These are phyloP conservation scores for Colletotrichum sp. DNA, from an alignment of 2,329 filamentous ascomycete species.

Conservation along the genomic window DNA sequence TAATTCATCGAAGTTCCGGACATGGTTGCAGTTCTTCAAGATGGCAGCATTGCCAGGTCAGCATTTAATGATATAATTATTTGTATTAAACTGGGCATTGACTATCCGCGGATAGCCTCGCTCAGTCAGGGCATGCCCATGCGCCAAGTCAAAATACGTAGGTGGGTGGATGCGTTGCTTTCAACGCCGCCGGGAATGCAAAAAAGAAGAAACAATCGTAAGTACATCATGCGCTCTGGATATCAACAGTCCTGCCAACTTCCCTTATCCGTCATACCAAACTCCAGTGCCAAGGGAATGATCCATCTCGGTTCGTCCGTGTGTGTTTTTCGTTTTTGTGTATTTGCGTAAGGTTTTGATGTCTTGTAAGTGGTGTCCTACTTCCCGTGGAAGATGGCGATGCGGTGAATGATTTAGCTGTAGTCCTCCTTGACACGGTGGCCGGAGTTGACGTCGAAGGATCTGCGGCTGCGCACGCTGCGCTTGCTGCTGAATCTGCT, in stretches of 20 bases:
- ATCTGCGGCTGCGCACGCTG: slow-evolving; percentile 57
- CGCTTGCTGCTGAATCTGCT: slow-evolving; percentile 52
- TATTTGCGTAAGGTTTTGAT: neutral
- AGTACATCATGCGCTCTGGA: neutral
- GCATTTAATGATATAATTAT: neutral
- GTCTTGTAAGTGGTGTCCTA: neutral
- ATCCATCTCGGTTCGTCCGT: neutral
- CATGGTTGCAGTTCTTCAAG: neutral
- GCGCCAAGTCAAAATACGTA: neutral
- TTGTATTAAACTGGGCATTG: neutral
- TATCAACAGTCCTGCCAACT: neutral
- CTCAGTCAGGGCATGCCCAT: neutral
- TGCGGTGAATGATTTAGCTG: slow-evolving; percentile 40
- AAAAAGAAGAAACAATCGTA: neutral
- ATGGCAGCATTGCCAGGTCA: neutral
- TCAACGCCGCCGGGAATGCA: neutral
- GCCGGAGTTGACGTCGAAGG: slow-evolving; percentile 56
- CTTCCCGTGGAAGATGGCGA: neutral
- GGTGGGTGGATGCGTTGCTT: neutral
- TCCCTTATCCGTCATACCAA: neutral
- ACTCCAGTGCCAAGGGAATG: neutral
- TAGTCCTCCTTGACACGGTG: slow-evolving; percentile 76
- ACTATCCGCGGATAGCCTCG: neutral
- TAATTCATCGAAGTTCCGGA: neutral
- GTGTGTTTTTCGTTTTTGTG: neutral